Evolutionary conservation across 129 eudicot genomes (phyloP), one percentile per base, ranked within the genome.

Genomic region (Centrapalus pauciflorus): DNA sequence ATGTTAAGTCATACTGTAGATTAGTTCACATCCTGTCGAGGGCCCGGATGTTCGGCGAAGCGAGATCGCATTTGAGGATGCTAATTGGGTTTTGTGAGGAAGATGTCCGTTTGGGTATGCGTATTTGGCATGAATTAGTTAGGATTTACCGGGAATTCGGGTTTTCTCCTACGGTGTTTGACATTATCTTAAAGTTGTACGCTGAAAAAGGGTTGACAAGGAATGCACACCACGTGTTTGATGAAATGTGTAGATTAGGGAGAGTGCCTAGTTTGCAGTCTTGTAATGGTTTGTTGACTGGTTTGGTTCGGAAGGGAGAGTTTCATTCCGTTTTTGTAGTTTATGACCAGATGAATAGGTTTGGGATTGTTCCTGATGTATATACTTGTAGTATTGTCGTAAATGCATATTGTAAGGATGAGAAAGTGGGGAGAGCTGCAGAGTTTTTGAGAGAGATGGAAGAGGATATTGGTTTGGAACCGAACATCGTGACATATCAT

Each of bases 141-240:
- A 14, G 37, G 51, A 81, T 84, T 52, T 93, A 85, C 76, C 56
- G 80, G 8, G 95, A 88, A 24, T 93, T 85, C 11, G 70, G 79
- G 64, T 93, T 93, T 80, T 88, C 92, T 5, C 84, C 80, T 1
- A 67, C 81, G 0, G 96, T 93, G 67, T 93, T 93, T 66, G 96
- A 93, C 67, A 84, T 93, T 67, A 13, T 86, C 14, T 46, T 93
- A 76, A 86, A 70, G 71, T 34, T 80, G 30, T 86, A 66, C 69
- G 90, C 83, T 0, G 84, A 88, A 51, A 84, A 71, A 28, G 90
- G 98, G 59, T 26, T 84, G 79, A 8, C 67, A 2, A 86, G 69
- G 64, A 57, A 86, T 78, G 98, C 92, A 45, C 66, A 88, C 67
- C 62, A 83, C 13, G 83, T 88, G 98, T 93, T 93, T 64, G 98